A percentile compares a stretch with the other conserved stretches of the same genome.
Conservation (phyloP, 2,329 filamentous ascomycete genomes). For the Sporothrix schenckii region DNA sequence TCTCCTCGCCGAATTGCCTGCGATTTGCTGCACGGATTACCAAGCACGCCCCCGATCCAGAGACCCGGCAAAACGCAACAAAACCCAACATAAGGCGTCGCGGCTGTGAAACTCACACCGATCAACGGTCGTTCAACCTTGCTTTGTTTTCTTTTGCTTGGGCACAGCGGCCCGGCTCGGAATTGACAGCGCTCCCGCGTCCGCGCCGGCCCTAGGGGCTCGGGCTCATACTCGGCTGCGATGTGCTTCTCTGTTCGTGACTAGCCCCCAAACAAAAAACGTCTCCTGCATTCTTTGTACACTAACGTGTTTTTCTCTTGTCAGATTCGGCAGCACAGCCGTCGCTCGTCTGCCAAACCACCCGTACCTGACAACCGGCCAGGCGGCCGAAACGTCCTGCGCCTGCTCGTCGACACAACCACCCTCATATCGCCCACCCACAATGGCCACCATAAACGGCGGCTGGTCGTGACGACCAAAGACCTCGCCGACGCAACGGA, state of each 20-base stretch:
- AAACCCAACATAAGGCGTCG: conserved; percentile 7
- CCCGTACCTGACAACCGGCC: conserved; percentile 20
- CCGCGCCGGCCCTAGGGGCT: conserved; percentile 31
- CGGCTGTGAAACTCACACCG: conserved; percentile 27
- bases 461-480: conserved; percentile 34
- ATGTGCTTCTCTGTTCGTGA: conserved; percentile 30
- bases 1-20: not conserved
- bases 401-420: conserved; percentile 38
- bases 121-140: not conserved
- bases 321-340: conserved; percentile 27
- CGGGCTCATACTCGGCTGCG: conserved; percentile 18
- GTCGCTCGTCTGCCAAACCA: conserved; percentile 9
- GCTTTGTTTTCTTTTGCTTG: not conserved
- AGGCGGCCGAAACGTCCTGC: conserved; percentile 30
- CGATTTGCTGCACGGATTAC: not conserved
- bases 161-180: conserved; percentile 19
- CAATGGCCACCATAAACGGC: conserved; percentile 38
- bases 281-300: not conserved
- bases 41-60: not conserved
- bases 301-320: not conserved
- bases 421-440: conserved; percentile 42
- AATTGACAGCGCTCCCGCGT: conserved; percentile 18
- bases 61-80: not conserved
- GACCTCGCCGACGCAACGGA: conserved; percentile 34
- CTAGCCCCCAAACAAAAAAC: not conserved